Evolutionary conservation across 106 monocot species (phyloP).

Genomic region (Dactylorhiza incarnata): DNA sequence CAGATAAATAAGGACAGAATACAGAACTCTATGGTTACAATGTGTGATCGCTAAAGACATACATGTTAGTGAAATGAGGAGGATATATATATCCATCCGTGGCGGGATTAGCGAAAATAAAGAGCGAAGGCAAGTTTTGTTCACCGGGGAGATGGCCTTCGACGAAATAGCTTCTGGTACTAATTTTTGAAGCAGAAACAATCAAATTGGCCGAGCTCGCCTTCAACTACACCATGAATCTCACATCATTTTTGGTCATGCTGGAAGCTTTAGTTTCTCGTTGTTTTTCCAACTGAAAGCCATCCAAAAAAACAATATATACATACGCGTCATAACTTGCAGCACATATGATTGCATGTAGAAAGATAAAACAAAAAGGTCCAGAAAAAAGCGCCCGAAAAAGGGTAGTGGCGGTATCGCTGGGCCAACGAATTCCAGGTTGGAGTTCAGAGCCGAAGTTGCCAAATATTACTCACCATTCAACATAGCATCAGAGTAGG

Average conservation of each 20-base stretch:
- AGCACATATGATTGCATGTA: not conserved
- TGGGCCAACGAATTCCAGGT: too few relatives aligned
- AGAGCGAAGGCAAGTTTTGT: not conserved
- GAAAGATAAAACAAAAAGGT: not conserved
- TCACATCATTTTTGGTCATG: not conserved
- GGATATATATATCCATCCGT: too few relatives aligned
- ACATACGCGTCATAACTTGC: not conserved
- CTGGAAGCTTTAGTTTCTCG: constrained; percentile 1
- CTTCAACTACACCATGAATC: not conserved
- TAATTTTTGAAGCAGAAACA: not conserved
- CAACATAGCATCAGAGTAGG: too few relatives aligned
- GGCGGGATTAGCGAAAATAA: too few relatives aligned
- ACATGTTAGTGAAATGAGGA: too few relatives aligned
- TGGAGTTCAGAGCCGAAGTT: too few relatives aligned
- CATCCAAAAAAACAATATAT: not conserved
- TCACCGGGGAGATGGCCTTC: not conserved
- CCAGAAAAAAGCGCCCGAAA: too few relatives aligned
- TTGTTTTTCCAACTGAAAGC: constrained; percentile 1
- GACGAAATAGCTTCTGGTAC: not conserved
- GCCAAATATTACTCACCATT: too few relatives aligned
- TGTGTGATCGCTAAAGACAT: too few relatives aligned
- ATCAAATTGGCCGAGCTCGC: not conserved
- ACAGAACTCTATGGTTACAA: too few relatives aligned
- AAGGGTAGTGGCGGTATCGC: too few relatives aligned
- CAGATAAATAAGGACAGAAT: not conserved